Conservation (phyloP, 1,284 basidiomycete species). For the Mycosarcoma maydis region DNA sequence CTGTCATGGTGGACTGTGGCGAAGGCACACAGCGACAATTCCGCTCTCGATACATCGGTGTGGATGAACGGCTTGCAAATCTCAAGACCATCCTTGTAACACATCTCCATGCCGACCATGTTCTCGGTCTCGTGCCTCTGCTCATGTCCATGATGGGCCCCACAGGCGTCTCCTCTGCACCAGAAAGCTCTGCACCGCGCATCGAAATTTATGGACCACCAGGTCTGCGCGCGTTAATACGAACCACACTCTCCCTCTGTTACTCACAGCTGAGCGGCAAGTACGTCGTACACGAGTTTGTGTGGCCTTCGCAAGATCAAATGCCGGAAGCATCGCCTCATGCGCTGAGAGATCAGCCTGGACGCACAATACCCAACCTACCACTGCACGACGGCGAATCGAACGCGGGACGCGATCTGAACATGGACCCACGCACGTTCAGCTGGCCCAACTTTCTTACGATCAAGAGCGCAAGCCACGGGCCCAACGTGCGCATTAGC, state of each 20-base stretch:
- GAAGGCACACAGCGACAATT: conserved; percentile 64
- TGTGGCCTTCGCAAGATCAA: conserved; percentile 45
- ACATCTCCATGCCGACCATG: conserved; percentile 63
- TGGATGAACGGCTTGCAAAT: conserved; percentile 55
- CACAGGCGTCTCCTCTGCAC: conserved; percentile 10
- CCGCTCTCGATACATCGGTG: conserved; percentile 43
- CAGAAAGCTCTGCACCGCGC: conserved; percentile 28
- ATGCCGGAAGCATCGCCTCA: conserved; percentile 10
- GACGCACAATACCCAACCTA: conserved; percentile 43
- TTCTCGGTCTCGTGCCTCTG: conserved; percentile 61
- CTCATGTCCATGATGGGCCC: conserved; percentile 65
- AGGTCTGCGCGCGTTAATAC: conserved; percentile 58
- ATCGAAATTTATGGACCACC: conserved; percentile 61
- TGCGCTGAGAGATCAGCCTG: conserved; percentile 23
- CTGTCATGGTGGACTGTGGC: conserved; percentile 65
- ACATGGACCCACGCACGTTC: conserved; percentile 43
- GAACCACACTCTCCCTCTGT: conserved; percentile 60
- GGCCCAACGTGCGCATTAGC: conserved; percentile 48
- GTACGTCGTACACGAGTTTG: conserved; percentile 64
- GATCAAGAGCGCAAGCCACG: conserved; percentile 25
- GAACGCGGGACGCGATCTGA: conserved; percentile 47
- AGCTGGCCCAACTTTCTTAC: conserved; percentile 56
- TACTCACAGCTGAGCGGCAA: conserved; percentile 58
- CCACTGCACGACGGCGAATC: conserved; percentile 60
- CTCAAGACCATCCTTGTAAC: conserved; percentile 63